Base-by-base conservation (phyloP, 257 asterid species). In the Fraxinus anomala region DNA sequence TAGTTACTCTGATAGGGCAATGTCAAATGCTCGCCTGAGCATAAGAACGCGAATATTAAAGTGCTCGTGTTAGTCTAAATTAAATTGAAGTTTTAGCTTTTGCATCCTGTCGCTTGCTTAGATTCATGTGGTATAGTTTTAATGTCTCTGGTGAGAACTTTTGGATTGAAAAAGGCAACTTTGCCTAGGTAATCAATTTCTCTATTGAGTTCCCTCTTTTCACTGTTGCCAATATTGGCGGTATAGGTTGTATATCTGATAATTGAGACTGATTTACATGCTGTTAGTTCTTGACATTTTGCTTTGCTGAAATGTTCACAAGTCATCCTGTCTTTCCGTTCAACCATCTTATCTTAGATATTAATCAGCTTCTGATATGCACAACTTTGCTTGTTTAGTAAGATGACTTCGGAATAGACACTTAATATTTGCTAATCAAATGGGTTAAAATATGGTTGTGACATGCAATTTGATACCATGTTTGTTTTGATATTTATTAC, bases 181-280 rank as follows among this genome's bases (percentile, higher is more conserved):
- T 92, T 90, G 96, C 96, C 86, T 90, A 87, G 97, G 90, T 75
- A 75, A 85, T 87, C 73, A 68, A 66, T 72, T 14, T 76, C 68
- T 61, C 17, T 80, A 74, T 70, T 83, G 76, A 73, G 73, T 89
- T 86, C 44, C 97, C 97, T 87, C 91, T 81, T 92, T 89, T 92
- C 93, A 85, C 87, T 77, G 86, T 83, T 86, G 86, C 89, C 88
- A 71, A 79, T 28, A 83, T 75, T 80, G 47, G 28, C 28, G 28
- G 6, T 14, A 8, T 61, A 56, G 82, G 79, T 79, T 76, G 70
- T 37, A 49, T 73, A 3, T 51, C 16, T 44, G 11, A 23, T 39
- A 26, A 44, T 34, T 39, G 74, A 73, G 51, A 54, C 65, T 79
- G 82, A 68, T 37, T 23, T 31, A 12, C 9, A 21, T 30, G n/a